Percentiles rank a stretch among this genome's conserved stretches.
phyloP scores from a whole-genome alignment of 23 red algal genomes.

The Porphyridium purpureum region DNA sequence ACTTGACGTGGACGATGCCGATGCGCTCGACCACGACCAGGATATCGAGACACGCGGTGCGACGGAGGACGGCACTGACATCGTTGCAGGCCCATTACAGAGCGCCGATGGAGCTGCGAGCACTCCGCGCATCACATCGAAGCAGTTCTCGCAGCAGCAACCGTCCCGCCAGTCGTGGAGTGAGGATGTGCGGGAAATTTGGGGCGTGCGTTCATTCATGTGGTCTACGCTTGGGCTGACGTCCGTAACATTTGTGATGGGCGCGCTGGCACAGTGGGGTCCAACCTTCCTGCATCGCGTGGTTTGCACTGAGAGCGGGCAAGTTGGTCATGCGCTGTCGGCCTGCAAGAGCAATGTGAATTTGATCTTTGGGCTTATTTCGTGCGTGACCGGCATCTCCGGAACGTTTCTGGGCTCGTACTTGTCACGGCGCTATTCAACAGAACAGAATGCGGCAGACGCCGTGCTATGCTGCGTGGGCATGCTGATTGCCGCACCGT shows the following conservation, averaged over 20 bases:
- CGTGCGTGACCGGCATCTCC: slow-evolving; percentile 29
- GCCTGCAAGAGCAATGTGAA: slow-evolving; percentile 38
- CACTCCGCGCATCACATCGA: no score
- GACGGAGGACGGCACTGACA: no score
- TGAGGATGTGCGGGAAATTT: slow-evolving; percentile 8
- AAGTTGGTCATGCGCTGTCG: slow-evolving; percentile 3
- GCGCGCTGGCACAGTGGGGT: slow-evolving; percentile 64
- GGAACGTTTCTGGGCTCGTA: slow-evolving; percentile 33
- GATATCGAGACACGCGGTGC: no score
- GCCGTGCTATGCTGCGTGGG: slow-evolving; percentile 29
- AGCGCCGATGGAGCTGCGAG: no score
- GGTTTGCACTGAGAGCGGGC: slow-evolving; percentile 15
- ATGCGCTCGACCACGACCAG: no score
- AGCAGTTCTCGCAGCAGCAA: no score
- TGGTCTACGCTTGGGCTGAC: slow-evolving; percentile 42
- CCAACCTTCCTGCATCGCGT: slow-evolving; percentile 56
- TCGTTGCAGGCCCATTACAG: no score
- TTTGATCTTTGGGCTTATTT: slow-evolving; percentile 47
- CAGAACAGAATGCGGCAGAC: slow-evolving; percentile 19
- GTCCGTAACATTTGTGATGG: slow-evolving; percentile 52
- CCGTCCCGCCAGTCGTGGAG: background rate
- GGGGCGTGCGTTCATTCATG: slow-evolving; percentile 23
- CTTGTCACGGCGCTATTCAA: slow-evolving; percentile 21
- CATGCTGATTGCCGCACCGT: slow-evolving; percentile 38
- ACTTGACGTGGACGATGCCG: background rate